Evolutionary conservation across 805 yeast genomes (phyloP).

Genomic region (Spathaspora passalidarum): DNA sequence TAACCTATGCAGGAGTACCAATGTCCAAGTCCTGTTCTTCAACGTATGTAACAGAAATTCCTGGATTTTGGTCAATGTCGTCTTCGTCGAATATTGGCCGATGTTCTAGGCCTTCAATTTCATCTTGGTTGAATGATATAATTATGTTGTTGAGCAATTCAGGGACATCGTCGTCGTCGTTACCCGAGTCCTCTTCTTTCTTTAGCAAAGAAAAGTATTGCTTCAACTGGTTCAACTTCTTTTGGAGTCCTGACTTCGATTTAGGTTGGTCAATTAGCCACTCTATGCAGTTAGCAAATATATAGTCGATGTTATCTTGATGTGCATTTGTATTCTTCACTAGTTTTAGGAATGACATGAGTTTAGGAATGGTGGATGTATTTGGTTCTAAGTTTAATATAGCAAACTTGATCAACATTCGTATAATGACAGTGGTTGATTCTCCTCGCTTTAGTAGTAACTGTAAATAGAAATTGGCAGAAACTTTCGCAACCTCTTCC

Average conservation of each 20-base stretch:
- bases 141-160: neutral
- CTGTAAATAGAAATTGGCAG: slow-evolving; percentile 15
- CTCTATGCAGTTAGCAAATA: slow-evolving; percentile 21
- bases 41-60: slow-evolving; percentile 4
- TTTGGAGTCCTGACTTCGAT: neutral
- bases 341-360: slow-evolving; percentile 16
- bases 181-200: neutral
- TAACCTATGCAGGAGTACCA: neutral
- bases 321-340: slow-evolving; percentile 14
- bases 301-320: slow-evolving; percentile 8
- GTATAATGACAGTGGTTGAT: slow-evolving; percentile 22
- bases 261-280: slow-evolving; percentile 12
- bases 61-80: slow-evolving; percentile 3
- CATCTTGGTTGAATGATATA: neutral
- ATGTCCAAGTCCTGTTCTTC: slow-evolving; percentile 5
- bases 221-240: neutral
- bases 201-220: neutral
- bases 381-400: slow-evolving; percentile 14
- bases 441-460: slow-evolving; percentile 26
- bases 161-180: neutral
- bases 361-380: slow-evolving; percentile 11
- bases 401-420: slow-evolving; percentile 22
- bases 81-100: neutral
- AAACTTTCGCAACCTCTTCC: slow-evolving; percentile 10
- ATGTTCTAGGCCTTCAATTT: slow-evolving; percentile 1